Evolutionary conservation across 495 filamentous ascomycete genomes (phyloP).

Genomic region (Saxispiralis lemnorum): DNA sequence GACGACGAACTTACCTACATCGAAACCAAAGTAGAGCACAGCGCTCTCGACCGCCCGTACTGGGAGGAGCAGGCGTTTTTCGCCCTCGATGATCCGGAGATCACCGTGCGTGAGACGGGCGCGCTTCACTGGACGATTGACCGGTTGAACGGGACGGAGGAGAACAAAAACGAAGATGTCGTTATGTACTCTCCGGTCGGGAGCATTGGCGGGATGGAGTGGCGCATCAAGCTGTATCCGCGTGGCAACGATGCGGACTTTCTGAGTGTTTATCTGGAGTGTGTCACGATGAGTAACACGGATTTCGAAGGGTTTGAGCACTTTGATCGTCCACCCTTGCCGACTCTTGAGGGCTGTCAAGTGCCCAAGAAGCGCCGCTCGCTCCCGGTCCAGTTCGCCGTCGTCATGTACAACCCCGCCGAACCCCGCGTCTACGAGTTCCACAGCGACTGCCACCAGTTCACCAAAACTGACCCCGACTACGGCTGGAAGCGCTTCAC

Average conservation of each 20-base stretch:
- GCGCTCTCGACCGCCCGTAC: constrained; percentile 39
- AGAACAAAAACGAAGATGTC: constrained; percentile 38
- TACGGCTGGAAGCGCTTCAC: constrained; percentile 51
- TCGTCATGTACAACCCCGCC: constrained; percentile 47
- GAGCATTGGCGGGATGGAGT: constrained; percentile 44
- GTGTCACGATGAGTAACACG: constrained; percentile 33
- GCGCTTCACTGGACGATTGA: constrained; percentile 44
- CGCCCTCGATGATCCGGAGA: constrained; percentile 42
- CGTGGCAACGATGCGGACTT: constrained; percentile 44
- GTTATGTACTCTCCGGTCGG: constrained; percentile 44
- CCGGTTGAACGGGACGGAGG: constrained; percentile 42
- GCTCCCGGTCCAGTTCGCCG: constrained; percentile 43
- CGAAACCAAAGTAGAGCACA: constrained; percentile 32
- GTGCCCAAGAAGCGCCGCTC: constrained; percentile 10
- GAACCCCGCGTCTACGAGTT: constrained; percentile 44
- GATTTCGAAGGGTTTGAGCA: constrained; percentile 26
- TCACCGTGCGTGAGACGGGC: constrained; percentile 32
- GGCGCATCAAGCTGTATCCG: constrained; percentile 55
- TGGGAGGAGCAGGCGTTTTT: constrained; percentile 43
- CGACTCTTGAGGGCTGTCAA: constrained; percentile 9
- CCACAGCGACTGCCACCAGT: constrained; percentile 41
- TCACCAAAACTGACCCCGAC: constrained; percentile 39
- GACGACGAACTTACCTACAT: constrained; percentile 45
- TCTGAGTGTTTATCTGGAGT: constrained; percentile 48
- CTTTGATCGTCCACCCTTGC: constrained; percentile 18